A percentile compares a stretch with the other conserved stretches of the same genome.
Evolutionary conservation across 2,329 filamentous ascomycete genomes (phyloP).

Genomic region (Colletotrichum musae): DNA sequence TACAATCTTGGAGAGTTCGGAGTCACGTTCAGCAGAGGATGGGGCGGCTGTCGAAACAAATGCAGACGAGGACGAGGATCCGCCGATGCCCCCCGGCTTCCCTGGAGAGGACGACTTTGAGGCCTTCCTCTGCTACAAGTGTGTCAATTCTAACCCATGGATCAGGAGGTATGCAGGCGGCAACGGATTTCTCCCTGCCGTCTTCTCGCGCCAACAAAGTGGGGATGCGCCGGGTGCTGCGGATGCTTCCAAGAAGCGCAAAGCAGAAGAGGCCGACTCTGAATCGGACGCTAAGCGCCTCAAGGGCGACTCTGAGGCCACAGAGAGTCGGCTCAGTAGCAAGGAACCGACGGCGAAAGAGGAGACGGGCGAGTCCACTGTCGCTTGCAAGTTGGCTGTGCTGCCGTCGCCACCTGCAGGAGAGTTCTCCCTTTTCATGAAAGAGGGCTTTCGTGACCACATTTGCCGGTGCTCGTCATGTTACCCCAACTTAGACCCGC

Average conservation of each 20-base stretch:
- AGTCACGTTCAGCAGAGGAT: constrained; percentile 48
- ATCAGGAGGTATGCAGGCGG: constrained; percentile 89
- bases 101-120: constrained; percentile 92
- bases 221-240: constrained; percentile 32
- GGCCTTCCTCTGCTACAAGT: constrained; percentile 94
- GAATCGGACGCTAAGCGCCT: constrained; percentile 64
- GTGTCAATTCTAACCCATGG: constrained; percentile 89
- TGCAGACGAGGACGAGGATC: constrained; percentile 68
- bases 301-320: constrained; percentile 58
- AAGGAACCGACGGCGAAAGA: constrained; percentile 31
- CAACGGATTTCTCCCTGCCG: constrained; percentile 82
- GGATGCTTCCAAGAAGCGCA: constrained; percentile 73
- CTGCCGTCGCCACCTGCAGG: constrained; percentile 68
- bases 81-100: constrained; percentile 86
- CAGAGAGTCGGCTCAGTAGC: constrained; percentile 28
- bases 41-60: neutral
- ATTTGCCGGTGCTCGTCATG: constrained; percentile 89
- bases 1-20: constrained; percentile 66
- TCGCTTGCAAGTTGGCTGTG: constrained; percentile 71
- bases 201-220: constrained; percentile 64
- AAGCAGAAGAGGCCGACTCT: constrained; percentile 68
- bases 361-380: constrained; percentile 32
- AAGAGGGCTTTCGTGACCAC: constrained; percentile 81
- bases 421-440: constrained; percentile 87
- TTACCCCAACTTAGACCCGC: constrained; percentile 78